A percentile compares a stretch with the other conserved stretches of the same genome.
phyloP scores from a whole-genome alignment of 345 rosid genomes.

The Microthlaspi erraticum region DNA sequence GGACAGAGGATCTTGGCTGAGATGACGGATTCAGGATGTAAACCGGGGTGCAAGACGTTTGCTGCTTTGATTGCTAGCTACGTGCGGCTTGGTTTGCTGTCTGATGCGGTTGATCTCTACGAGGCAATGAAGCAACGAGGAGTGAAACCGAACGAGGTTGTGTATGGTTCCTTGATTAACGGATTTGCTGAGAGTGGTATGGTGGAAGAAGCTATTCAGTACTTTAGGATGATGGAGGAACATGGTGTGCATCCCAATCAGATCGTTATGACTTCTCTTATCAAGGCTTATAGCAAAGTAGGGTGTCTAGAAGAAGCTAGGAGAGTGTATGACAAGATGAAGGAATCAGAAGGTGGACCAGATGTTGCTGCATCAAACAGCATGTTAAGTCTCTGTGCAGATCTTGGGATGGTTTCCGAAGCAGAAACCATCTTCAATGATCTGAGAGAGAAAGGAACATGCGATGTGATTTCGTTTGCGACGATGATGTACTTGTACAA shows the following conservation, averaged over 20 bases:
- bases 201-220: constrained; percentile 72
- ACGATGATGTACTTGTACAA: constrained; percentile 85
- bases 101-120: constrained; percentile 61
- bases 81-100: constrained; percentile 68
- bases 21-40: constrained; percentile 71
- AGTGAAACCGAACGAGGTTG: constrained; percentile 81
- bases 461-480: constrained; percentile 73
- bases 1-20: constrained; percentile 70
- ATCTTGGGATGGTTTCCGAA: constrained; percentile 77
- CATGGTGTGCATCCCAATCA: constrained; percentile 64
- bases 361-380: constrained; percentile 78
- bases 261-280: constrained; percentile 75
- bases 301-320: constrained; percentile 78
- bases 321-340: constrained; percentile 66
- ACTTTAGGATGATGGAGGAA: constrained; percentile 68
- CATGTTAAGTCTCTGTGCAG: constrained; percentile 78
- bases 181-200: constrained; percentile 79
- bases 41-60: constrained; percentile 67
- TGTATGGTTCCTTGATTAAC: constrained; percentile 78
- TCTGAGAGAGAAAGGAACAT: constrained; percentile 61
- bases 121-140: constrained; percentile 64
- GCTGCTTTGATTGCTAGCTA: constrained; percentile 75
- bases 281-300: constrained; percentile 82
- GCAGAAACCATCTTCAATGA: constrained; percentile 64
- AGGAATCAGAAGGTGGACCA: constrained; percentile 65